Percentiles rank a stretch among this genome's conserved stretches.
These are phyloP conservation scores for Umbilicus rupestris DNA, from an alignment of 164 flowering plant genomes.

Conservation along the genomic window DNA sequence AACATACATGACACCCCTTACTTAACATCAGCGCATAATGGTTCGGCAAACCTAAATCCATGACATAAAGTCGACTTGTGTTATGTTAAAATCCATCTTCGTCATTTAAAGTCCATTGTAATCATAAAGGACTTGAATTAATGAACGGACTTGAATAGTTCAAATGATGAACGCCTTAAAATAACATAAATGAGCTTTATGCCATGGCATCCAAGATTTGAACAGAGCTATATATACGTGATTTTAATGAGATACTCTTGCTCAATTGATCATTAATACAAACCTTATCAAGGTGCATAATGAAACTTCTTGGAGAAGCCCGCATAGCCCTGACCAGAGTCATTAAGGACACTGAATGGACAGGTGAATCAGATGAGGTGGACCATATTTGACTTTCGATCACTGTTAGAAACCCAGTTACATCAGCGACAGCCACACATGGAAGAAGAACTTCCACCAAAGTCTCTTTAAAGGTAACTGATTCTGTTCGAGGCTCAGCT, in stretches of 20 bases:
- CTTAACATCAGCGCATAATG: too few relatives aligned
- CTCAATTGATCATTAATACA: slow-evolving; percentile 14
- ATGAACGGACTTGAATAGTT: background rate
- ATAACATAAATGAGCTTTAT: background rate
- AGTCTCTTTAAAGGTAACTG: slow-evolving; percentile 51
- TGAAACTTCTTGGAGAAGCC: slow-evolving; percentile 69
- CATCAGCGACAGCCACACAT: slow-evolving; percentile 85
- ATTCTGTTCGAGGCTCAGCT: slow-evolving; percentile 24
- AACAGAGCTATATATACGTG: background rate
- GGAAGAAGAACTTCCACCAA: slow-evolving; percentile 87
- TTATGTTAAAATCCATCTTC: too few relatives aligned
- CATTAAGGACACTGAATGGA: slow-evolving; percentile 73
- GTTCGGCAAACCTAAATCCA: too few relatives aligned
- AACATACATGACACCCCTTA: too few relatives aligned
- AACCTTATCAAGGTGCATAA: slow-evolving; percentile 82
- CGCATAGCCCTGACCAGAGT: slow-evolving; percentile 77
- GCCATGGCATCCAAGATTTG: background rate
- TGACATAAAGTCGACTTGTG: too few relatives aligned
- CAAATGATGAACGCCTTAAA: background rate
- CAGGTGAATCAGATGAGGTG: slow-evolving; percentile 98
- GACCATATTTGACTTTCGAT: slow-evolving; percentile 94
- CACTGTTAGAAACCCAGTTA: slow-evolving; percentile 56
- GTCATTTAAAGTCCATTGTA: too few relatives aligned
- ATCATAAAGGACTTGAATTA: too few relatives aligned
- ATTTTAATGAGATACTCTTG: slow-evolving; percentile 1